A percentile compares a stretch with the other conserved stretches of the same genome.
phyloP scores from a whole-genome alignment of 2,329 filamentous ascomycete genomes.

The Stagonosporopsis cucurbitacearum region DNA sequence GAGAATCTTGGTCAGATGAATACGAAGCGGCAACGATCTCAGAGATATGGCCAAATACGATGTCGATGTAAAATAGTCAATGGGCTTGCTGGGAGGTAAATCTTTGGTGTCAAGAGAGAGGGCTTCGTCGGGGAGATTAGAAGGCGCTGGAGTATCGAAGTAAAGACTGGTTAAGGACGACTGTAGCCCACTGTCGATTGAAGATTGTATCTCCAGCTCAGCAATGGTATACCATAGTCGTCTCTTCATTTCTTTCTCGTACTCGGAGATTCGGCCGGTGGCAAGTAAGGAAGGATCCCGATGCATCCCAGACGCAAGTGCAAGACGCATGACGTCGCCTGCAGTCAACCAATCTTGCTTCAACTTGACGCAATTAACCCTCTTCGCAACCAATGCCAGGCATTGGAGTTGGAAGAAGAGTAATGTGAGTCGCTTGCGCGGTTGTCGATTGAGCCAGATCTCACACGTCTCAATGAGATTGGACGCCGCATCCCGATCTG shows the following conservation, averaged over 20 bases:
- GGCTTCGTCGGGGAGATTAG: constrained; percentile 60
- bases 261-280: constrained; percentile 43
- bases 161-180: constrained; percentile 51
- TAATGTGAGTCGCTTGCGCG: constrained; percentile 60
- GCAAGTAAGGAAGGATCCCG: constrained; percentile 52
- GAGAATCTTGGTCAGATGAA: constrained; percentile 41
- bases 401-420: constrained; percentile 59
- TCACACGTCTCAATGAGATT: constrained; percentile 51
- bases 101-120: constrained; percentile 42
- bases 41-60: constrained; percentile 36
- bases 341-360: constrained; percentile 62
- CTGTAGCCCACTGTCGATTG: constrained; percentile 62
- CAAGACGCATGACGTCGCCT: constrained; percentile 59
- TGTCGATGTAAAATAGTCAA: constrained; percentile 39
- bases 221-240: constrained; percentile 64
- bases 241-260: constrained; percentile 61
- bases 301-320: constrained; percentile 62
- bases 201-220: constrained; percentile 63
- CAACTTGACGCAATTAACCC: constrained; percentile 58
- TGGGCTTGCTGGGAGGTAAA: constrained; percentile 31
- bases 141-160: constrained; percentile 58
- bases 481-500: constrained; percentile 49
- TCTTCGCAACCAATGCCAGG: constrained; percentile 58
- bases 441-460: constrained; percentile 53
- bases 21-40: constrained; percentile 40